Conservation (phyloP, 2,329 filamentous ascomycete species). For the Exophiala spinifera region DNA sequence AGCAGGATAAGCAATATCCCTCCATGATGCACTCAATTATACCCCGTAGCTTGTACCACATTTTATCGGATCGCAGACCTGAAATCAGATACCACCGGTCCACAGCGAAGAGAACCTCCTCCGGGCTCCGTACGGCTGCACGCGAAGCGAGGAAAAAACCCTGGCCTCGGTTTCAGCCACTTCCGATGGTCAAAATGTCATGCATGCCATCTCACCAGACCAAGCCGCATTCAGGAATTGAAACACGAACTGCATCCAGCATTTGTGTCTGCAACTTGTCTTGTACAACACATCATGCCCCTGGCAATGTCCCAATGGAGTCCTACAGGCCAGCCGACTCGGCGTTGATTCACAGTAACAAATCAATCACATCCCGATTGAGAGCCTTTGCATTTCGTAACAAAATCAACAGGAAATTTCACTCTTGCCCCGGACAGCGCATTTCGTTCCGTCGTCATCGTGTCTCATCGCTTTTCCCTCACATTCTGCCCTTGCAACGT, state of each 20-base stretch:
- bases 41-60: too few relatives aligned
- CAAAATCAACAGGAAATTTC: background rate
- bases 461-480: conserved; percentile 25
- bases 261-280: too few relatives aligned
- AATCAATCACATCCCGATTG: background rate
- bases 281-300: too few relatives aligned
- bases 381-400: background rate
- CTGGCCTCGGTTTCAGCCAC: conserved; percentile 1
- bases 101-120: background rate
- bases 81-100: background rate
- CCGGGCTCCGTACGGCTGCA: too few relatives aligned
- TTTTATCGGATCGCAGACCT: too few relatives aligned
- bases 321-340: background rate
- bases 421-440: too few relatives aligned
- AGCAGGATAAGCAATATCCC: too few relatives aligned
- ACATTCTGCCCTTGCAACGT: conserved; percentile 28
- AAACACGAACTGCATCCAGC: background rate
- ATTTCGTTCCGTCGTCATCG: background rate
- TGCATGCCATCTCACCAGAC: background rate
- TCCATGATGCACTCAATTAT: too few relatives aligned
- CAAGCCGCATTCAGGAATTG: background rate
- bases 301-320: too few relatives aligned
- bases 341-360: background rate
- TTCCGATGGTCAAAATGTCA: conserved; percentile 2
- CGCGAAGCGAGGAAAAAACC: background rate